Conservation (phyloP, 129 eudicot species). For the Centella asiatica region DNA sequence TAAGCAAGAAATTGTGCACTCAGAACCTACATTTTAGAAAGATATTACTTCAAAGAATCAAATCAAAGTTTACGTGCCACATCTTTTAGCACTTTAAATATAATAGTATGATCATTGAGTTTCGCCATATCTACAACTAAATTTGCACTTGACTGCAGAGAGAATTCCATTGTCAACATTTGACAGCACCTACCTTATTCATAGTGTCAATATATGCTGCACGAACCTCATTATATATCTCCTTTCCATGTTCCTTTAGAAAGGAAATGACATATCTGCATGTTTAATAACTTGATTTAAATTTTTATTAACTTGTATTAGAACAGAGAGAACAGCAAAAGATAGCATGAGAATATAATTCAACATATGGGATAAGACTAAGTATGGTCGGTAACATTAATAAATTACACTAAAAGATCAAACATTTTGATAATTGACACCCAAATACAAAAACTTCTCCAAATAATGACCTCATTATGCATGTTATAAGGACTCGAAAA, state of each 20-base stretch:
- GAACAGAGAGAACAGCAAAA: background rate
- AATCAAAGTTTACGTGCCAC: background rate
- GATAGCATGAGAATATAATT: too few species aligned
- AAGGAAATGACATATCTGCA: conserved; percentile 81
- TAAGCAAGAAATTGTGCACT: conserved; percentile 95
- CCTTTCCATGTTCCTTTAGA: conserved; percentile 94
- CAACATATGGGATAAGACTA: too few species aligned
- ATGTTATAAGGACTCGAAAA: too few species aligned
- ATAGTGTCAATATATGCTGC: conserved; percentile 94
- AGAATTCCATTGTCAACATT: too few species aligned
- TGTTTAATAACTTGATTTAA: conserved; percentile 13
- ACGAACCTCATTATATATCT: conserved; percentile 80
- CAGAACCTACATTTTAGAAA: conserved; percentile 44
- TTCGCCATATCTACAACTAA: too few species aligned
- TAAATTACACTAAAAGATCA: too few species aligned
- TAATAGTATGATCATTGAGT: too few species aligned
- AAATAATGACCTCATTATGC: too few species aligned
- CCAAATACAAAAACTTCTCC: too few species aligned
- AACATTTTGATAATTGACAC: too few species aligned
- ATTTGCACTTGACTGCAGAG: too few species aligned
- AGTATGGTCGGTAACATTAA: too few species aligned
- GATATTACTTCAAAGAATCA: background rate
- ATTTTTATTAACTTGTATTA: conserved; percentile 1
- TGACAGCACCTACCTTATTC: conserved; percentile 59
- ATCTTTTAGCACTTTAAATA: background rate